phyloP scores from a whole-genome alignment of 1,139 yeast species.

The Scheffersomyces parashehatae region DNA sequence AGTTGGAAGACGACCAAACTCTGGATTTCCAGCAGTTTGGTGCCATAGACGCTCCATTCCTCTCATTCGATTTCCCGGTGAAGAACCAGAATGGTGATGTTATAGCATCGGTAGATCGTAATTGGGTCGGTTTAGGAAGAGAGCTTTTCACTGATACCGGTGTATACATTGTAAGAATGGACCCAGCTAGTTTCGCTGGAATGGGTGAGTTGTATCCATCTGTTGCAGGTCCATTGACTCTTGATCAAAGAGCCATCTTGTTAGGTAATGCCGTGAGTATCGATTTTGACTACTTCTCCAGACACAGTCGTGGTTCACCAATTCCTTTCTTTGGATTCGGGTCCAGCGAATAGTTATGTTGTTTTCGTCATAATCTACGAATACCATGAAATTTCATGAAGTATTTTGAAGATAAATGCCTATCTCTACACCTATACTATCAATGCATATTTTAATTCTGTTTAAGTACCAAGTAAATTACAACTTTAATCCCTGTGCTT shows the following conservation, averaged over 20 bases:
- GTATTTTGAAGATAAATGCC: no score
- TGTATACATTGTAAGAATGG: conserved; percentile 83
- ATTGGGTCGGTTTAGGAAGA: conserved; percentile 93
- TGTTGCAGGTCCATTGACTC: conserved; percentile 51
- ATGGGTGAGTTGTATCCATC: conserved; percentile 42
- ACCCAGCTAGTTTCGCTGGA: conserved; percentile 61
- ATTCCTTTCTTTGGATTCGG: conserved; percentile 37
- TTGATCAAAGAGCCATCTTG: conserved; percentile 84
- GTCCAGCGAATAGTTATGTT: conserved; percentile 16
- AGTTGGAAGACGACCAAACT: conserved; percentile 44
- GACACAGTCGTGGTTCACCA: conserved; percentile 68
- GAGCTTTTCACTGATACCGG: conserved; percentile 95
- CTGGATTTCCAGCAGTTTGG: conserved; percentile 73
- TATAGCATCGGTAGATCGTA: conserved; percentile 79
- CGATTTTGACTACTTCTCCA: conserved; percentile 91
- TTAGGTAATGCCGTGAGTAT: conserved; percentile 87
- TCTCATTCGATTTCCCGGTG: conserved; percentile 85
- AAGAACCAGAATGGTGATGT: conserved; percentile 56
- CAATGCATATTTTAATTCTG: no score
- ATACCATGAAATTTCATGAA: no score
- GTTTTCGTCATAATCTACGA: neutral
- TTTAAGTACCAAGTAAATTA: no score
- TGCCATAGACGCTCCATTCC: conserved; percentile 79
- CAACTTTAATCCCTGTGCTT: neutral
- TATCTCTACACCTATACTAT: no score